phyloP scores from a whole-genome alignment of 192 early-diverging fungal species.

The Geranomyces variabilis region DNA sequence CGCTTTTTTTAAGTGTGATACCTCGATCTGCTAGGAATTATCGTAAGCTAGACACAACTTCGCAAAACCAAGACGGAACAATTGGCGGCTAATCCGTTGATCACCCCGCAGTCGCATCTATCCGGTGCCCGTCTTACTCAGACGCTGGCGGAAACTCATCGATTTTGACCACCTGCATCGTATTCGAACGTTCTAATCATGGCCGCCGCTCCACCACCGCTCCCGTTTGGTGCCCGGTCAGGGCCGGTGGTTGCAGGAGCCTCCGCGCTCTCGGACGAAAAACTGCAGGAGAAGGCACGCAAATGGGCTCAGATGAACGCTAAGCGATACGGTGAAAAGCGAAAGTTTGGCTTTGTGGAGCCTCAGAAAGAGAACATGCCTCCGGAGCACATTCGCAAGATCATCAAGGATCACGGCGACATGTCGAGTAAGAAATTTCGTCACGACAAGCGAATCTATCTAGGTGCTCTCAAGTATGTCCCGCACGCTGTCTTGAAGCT shows the following conservation, averaged over 20 bases:
- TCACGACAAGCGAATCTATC: conserved; percentile 97
- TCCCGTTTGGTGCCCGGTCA: neutral
- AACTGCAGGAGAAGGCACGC: conserved; percentile 77
- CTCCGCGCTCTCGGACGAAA: conserved; percentile 43
- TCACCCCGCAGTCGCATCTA: no score
- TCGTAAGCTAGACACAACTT: no score
- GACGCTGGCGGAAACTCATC: no score
- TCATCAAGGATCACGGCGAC: conserved; percentile 99
- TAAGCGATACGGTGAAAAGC: conserved; percentile 91
- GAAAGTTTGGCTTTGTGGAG: conserved; percentile 92
- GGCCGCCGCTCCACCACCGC: conserved; percentile 17
- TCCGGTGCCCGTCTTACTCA: no score
- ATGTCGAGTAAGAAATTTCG: conserved; percentile 97
- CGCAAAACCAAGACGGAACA: no score
- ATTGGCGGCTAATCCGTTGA: no score
- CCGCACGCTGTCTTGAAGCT: conserved; percentile 98
- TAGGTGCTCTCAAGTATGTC: conserved; percentile 98
- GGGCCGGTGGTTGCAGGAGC: neutral
- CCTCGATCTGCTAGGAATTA: no score
- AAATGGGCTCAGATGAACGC: conserved; percentile 92
- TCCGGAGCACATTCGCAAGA: conserved; percentile 95
- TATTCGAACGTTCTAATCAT: neutral
- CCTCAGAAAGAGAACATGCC: conserved; percentile 97
- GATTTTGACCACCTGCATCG: no score
- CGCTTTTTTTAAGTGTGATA: no score